These are phyloP conservation scores for Eudorina sp. DNA, from an alignment of 139 green algal species.

Conservation along the genomic window DNA sequence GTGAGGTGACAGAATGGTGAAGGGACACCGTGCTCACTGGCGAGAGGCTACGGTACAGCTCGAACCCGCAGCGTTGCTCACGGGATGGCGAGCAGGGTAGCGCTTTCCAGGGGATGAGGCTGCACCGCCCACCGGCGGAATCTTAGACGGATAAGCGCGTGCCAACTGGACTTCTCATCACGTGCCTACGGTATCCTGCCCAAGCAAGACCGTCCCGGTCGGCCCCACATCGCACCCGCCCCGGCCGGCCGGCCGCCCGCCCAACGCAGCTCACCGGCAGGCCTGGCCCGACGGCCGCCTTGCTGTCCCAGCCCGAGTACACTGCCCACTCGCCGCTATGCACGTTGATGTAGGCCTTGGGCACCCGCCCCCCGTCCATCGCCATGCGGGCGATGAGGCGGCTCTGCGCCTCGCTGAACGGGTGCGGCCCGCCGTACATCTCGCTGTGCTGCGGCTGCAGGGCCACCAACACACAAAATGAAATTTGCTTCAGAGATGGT, in stretches of 20 bases:
- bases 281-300: slow-evolving; percentile 39
- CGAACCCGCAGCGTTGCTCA: too few species aligned
- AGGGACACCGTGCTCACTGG: background rate
- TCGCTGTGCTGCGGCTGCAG: slow-evolving; percentile 42
- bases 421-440: slow-evolving; percentile 63
- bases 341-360: slow-evolving; percentile 69
- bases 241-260: background rate
- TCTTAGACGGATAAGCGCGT: too few species aligned
- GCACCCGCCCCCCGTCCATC: background rate
- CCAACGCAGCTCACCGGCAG: slow-evolving; percentile 57
- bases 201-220: too few species aligned
- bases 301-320: slow-evolving; percentile 79
- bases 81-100: too few species aligned
- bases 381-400: slow-evolving; percentile 60
- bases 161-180: too few species aligned
- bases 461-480: background rate
- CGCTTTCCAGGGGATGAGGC: too few species aligned
- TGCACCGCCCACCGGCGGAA: too few species aligned
- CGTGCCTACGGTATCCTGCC: too few species aligned
- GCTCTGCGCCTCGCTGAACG: slow-evolving; percentile 75
- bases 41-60: background rate
- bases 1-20: background rate
- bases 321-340: slow-evolving; percentile 78
- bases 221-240: background rate
- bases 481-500: too few species aligned